Conservation (phyloP, 169 alveolate species). For the Amoebophrya sp. region DNA sequence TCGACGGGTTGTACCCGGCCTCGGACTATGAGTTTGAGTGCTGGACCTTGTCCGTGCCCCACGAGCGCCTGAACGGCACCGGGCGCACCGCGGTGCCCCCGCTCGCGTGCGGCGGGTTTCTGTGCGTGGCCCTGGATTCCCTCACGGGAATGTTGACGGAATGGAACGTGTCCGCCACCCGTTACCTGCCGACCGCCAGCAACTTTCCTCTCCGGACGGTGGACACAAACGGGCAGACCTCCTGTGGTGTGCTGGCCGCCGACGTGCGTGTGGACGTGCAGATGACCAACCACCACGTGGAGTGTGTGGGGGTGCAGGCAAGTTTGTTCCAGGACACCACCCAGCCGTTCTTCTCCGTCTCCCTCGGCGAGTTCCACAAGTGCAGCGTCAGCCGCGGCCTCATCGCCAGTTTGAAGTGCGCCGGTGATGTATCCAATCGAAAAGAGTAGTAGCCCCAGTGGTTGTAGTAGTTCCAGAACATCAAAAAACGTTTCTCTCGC, state of each 20-base stretch:
- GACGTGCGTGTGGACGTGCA: slow-evolving; percentile 9
- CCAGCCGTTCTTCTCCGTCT: not conserved
- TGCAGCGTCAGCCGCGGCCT: not conserved
- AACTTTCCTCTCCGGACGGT: not conserved
- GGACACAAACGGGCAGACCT: not conserved
- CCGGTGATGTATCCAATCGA: too few relatives aligned
- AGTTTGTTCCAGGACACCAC: not conserved
- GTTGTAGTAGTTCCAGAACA: too few relatives aligned
- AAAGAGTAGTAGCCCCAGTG: too few relatives aligned
- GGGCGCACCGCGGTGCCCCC: not conserved
- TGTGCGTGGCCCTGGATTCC: not conserved
- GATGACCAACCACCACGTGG: slow-evolving; percentile 9
- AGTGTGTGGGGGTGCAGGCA: not conserved
- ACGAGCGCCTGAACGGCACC: slow-evolving; percentile 6
- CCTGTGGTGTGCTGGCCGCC: not conserved
- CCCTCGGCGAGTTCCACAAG: slow-evolving; percentile 22
- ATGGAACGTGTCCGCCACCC: not conserved
- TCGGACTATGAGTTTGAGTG: not conserved
- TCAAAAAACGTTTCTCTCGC: too few relatives aligned
- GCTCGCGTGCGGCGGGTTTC: not conserved
- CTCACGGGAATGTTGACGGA: not conserved
- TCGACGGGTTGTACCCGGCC: not conserved
- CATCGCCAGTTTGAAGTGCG: not conserved
- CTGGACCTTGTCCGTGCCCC: not conserved
- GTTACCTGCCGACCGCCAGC: not conserved